Percentiles rank a stretch among this genome's conserved stretches.
Conservation (phyloP, 73 alveolate genomes). For the Tetrahymena elliotti region DNA sequence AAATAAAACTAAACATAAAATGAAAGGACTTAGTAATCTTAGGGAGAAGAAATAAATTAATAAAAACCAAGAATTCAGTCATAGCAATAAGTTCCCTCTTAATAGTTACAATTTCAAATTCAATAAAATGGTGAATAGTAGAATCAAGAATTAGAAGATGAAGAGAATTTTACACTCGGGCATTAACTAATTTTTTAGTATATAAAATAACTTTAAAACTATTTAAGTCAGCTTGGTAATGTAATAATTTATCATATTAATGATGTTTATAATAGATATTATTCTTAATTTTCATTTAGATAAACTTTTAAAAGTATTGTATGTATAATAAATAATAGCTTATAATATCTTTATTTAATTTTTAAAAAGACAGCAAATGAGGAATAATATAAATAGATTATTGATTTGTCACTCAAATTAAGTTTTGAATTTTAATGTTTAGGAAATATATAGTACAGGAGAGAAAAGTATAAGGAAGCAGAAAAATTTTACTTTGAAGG, state of each 20-base stretch:
- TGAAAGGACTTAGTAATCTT: not conserved
- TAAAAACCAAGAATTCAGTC: not conserved
- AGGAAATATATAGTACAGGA: not conserved
- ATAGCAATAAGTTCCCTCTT: not conserved
- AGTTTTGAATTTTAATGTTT: not conserved
- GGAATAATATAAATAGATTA: not conserved
- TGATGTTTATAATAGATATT: too few relatives aligned
- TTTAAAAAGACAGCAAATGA: not conserved
- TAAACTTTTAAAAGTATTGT: too few relatives aligned
- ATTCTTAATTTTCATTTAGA: not conserved
- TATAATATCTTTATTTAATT: not conserved
- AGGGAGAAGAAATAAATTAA: not conserved
- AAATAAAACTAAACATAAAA: not conserved
- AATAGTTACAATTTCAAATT: not conserved
- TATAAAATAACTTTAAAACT: not conserved
- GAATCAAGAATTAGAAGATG: not conserved
- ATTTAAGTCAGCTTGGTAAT: not conserved
- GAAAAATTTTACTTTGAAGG: not conserved
- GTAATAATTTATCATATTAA: not conserved
- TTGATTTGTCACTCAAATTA: not conserved
- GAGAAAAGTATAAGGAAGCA: not conserved
- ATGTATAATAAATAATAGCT: too few relatives aligned
- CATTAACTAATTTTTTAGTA: not conserved
- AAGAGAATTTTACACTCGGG: not conserved
- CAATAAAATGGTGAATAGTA: not conserved